These are phyloP conservation scores for Fusarium sp. DNA, from an alignment of 2,329 filamentous ascomycete species.

Conservation along the genomic window DNA sequence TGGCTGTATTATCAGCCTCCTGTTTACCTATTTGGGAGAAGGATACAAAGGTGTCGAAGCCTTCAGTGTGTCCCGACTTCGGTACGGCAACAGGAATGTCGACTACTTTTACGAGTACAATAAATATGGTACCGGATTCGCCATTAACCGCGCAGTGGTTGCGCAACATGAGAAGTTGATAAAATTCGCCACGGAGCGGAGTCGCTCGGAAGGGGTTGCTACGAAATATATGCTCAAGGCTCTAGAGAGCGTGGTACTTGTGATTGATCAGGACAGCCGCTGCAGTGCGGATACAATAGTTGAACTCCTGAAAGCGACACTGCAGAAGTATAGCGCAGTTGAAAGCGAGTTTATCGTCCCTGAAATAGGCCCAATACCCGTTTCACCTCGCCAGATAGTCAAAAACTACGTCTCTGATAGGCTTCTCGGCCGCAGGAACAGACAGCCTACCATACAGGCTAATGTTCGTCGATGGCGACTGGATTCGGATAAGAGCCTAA, in stretches of 20 bases:
- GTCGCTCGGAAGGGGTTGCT: not conserved
- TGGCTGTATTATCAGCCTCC: not conserved
- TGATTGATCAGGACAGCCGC: not conserved
- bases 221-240: not conserved
- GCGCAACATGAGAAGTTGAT: not conserved
- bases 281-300: not conserved
- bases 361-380: too few species aligned
- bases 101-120: not conserved
- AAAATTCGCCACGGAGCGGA: not conserved
- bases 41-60: not conserved
- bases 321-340: not conserved
- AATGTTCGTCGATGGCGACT: not conserved
- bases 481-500: not conserved
- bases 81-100: not conserved
- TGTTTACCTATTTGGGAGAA: not conserved
- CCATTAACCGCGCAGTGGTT: too few species aligned
- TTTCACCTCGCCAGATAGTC: rapidly evolving
- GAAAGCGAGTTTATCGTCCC: too few species aligned
- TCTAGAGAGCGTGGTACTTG: not conserved
- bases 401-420: not conserved
- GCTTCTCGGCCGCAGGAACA: too few species aligned
- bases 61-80: too few species aligned
- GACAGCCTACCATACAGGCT: too few species aligned
- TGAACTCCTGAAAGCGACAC: not conserved
- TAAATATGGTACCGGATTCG: too few species aligned